A percentile compares a stretch with the other conserved stretches of the same genome.
These are phyloP conservation scores for Cordia subcordata DNA, from an alignment of 257 asterid genomes.

Conservation along the genomic window DNA sequence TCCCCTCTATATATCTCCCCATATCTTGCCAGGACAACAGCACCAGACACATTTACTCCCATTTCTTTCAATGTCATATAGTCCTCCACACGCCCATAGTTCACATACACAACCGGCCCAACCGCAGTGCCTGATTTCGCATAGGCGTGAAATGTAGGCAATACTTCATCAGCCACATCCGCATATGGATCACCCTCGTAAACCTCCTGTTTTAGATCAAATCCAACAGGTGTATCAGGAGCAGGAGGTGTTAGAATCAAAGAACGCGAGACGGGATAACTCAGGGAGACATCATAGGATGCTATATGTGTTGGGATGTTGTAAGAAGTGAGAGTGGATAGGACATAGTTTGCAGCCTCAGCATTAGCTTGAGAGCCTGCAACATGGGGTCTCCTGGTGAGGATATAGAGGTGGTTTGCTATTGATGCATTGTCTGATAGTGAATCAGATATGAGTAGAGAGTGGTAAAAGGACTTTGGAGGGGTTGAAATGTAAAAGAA, in stretches of 20 bases:
- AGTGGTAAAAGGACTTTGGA: constrained; percentile 47
- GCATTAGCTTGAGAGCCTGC: constrained; percentile 81
- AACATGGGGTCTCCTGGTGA: constrained; percentile 73
- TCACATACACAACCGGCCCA: constrained; percentile 62
- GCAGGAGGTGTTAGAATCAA: constrained; percentile 35
- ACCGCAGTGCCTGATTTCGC: constrained; percentile 69
- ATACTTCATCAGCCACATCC: constrained; percentile 41
- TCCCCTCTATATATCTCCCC: constrained; percentile 80
- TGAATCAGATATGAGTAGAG: constrained; percentile 50
- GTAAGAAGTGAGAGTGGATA: constrained; percentile 55
- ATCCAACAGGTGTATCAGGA: constrained; percentile 31
- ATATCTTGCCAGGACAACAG: constrained; percentile 61
- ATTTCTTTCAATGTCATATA: constrained; percentile 32
- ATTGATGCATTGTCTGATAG: constrained; percentile 48
- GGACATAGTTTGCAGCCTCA: constrained; percentile 68
- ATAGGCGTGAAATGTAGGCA: constrained; percentile 65
- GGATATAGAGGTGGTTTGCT: constrained; percentile 53
- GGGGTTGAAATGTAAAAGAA: constrained; percentile 26
- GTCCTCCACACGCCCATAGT: constrained; percentile 75
- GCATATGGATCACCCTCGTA: constrained; percentile 61
- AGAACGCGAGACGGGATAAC: constrained; percentile 66
- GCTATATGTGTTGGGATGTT: constrained; percentile 36
- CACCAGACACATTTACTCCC: constrained; percentile 65
- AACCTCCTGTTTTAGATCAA: constrained; percentile 50
- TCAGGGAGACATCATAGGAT: constrained; percentile 53